A percentile compares a stretch with the other conserved stretches of the same genome.
Conservation (phyloP, 805 yeast species). For the Zygotorulaspora chibaensis region DNA sequence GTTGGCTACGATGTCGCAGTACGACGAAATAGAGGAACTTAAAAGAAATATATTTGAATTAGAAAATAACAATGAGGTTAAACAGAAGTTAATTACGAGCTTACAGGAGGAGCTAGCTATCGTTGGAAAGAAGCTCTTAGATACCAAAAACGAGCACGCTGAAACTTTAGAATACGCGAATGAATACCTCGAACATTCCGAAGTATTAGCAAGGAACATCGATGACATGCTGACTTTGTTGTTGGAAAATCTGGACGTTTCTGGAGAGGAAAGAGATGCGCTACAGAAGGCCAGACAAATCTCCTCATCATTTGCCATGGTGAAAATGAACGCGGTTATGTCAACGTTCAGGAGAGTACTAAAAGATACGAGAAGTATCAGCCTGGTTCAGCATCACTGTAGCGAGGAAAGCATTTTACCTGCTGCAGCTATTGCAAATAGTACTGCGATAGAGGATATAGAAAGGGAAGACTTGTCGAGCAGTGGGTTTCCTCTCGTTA, state of each 20-base stretch:
- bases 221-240: constrained; percentile 21
- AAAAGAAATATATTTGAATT: constrained; percentile 8
- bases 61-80: constrained; percentile 17
- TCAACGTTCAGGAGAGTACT: constrained; percentile 18
- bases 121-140: constrained; percentile 26
- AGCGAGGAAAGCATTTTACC: background rate
- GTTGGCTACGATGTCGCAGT: constrained; percentile 18
- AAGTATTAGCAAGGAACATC: constrained; percentile 20
- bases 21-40: constrained; percentile 21
- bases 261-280: constrained; percentile 19
- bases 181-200: constrained; percentile 29
- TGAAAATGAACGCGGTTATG: constrained; percentile 28
- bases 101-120: constrained; percentile 25
- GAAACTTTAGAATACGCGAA: constrained; percentile 29
- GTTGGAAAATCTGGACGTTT: constrained; percentile 15
- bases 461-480: background rate
- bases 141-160: constrained; percentile 25
- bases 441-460: constrained; percentile 16
- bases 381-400: background rate
- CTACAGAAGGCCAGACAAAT: constrained; percentile 22
- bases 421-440: constrained; percentile 18
- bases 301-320: constrained; percentile 26
- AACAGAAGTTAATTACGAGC: constrained; percentile 19
- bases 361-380: constrained; percentile 6
- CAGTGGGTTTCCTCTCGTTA: background rate